Evolutionary conservation across 2,329 filamentous ascomycete genomes (phyloP).

Genomic region (Coleophoma cylindrospora): DNA sequence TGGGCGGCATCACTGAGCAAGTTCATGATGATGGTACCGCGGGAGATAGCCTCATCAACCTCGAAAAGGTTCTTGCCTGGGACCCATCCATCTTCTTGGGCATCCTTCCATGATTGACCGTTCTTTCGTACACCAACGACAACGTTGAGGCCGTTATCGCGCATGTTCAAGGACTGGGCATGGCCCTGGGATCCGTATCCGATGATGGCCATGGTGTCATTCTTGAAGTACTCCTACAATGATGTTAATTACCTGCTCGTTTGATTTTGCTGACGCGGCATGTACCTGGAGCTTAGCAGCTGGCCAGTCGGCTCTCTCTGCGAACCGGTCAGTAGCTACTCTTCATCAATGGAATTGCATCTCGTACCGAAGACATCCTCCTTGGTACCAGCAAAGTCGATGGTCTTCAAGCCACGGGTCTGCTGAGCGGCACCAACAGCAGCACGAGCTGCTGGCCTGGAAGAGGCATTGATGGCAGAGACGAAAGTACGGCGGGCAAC

Average conservation of each 20-base stretch:
- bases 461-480: slow-evolving; percentile 51
- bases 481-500: slow-evolving; percentile 54
- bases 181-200: slow-evolving; percentile 98
- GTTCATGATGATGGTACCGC: slow-evolving; percentile 98
- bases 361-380: slow-evolving; percentile 86
- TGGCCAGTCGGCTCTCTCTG: slow-evolving; percentile 98
- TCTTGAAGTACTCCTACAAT: slow-evolving; percentile 93
- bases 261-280: slow-evolving; percentile 15
- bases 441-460: slow-evolving; percentile 45
- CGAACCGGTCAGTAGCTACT: slow-evolving; percentile 19
- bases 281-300: slow-evolving; percentile 91
- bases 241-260: slow-evolving; percentile 13
- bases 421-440: slow-evolving; percentile 43
- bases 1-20: slow-evolving; percentile 95
- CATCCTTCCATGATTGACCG: slow-evolving; percentile 97
- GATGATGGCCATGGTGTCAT: slow-evolving; percentile 98
- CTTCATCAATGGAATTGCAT: not conserved
- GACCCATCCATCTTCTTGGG: slow-evolving; percentile 94
- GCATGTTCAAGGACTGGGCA: slow-evolving; percentile 98
- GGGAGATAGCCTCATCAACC: slow-evolving; percentile 90
- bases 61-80: slow-evolving; percentile 99
- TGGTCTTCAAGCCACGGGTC: slow-evolving; percentile 89
- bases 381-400: slow-evolving; percentile 95
- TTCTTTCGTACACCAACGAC: slow-evolving; percentile 98
- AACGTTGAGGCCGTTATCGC: slow-evolving; percentile 99